A percentile compares a stretch with the other conserved stretches of the same genome.
These are phyloP conservation scores for Alternaria gaisen DNA, from an alignment of 2,329 filamentous ascomycete species.

Conservation along the genomic window DNA sequence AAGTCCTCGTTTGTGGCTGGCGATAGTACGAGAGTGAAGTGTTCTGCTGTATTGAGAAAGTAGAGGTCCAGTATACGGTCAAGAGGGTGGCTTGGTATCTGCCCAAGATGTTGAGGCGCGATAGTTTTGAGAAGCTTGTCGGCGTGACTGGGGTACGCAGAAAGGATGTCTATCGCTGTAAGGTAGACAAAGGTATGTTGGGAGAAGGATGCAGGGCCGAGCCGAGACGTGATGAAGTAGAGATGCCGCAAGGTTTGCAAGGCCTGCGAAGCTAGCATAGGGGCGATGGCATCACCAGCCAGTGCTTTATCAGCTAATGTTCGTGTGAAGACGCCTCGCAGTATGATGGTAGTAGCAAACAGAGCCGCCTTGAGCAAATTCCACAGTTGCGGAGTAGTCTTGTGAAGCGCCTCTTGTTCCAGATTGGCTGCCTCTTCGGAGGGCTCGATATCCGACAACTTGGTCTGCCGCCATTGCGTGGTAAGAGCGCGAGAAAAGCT, in stretches of 20 bases:
- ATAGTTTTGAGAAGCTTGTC: constrained; percentile 73
- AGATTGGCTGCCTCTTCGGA: constrained; percentile 71
- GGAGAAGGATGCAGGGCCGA: constrained; percentile 78
- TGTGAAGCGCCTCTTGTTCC: constrained; percentile 70
- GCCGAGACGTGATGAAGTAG: constrained; percentile 81
- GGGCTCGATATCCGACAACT: constrained; percentile 75
- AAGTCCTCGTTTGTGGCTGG: constrained; percentile 74
- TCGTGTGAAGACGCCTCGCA: constrained; percentile 78
- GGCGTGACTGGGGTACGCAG: constrained; percentile 72
- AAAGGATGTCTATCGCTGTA: constrained; percentile 81
- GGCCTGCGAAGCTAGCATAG: constrained; percentile 73
- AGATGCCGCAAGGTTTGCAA: constrained; percentile 79
- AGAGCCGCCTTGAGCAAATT: constrained; percentile 76
- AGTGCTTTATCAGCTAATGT: constrained; percentile 65
- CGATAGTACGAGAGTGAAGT: constrained; percentile 76
- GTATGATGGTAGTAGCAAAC: constrained; percentile 76
- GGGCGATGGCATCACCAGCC: constrained; percentile 66
- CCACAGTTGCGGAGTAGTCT: constrained; percentile 77
- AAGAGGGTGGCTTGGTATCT: constrained; percentile 70
- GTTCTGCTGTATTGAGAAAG: constrained; percentile 86
- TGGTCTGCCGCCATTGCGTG: constrained; percentile 77
- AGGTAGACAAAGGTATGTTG: constrained; percentile 86
- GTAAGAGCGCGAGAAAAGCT: constrained; percentile 72
- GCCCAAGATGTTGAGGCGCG: constrained; percentile 62
- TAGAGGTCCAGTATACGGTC: constrained; percentile 82